phyloP scores from a whole-genome alignment of 2,329 filamentous ascomycete genomes.

The Stagonosporopsis vannaccii region DNA sequence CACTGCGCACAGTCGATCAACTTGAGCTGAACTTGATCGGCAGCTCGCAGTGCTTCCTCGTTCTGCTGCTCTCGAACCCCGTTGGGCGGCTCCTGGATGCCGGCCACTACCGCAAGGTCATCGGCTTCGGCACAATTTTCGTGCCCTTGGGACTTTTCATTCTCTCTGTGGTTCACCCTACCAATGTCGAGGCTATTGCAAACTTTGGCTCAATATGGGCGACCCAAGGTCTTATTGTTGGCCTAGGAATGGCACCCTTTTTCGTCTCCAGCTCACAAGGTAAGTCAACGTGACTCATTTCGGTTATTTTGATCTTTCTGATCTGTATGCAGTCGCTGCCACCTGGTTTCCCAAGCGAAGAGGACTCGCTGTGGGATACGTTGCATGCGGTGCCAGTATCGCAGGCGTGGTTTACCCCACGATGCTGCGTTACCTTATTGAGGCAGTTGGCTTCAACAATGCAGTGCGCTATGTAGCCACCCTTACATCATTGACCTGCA shows the following conservation, averaged over 20 bases:
- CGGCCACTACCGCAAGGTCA: slow-evolving; percentile 51
- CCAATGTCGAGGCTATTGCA: slow-evolving; percentile 43
- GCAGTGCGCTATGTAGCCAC: slow-evolving; percentile 53
- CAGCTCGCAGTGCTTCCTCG: slow-evolving; percentile 56
- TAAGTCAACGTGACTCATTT: slow-evolving; percentile 33
- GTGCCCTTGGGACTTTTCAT: slow-evolving; percentile 55
- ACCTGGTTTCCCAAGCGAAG: slow-evolving; percentile 59
- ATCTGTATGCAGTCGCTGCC: slow-evolving; percentile 52
- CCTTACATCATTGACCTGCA: slow-evolving; percentile 51
- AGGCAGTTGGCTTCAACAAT: slow-evolving; percentile 54
- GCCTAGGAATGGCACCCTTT: slow-evolving; percentile 61
- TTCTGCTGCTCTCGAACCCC: slow-evolving; percentile 55
- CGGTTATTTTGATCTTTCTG: slow-evolving; percentile 6
- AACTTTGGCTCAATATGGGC: slow-evolving; percentile 56
- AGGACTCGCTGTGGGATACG: slow-evolving; percentile 58
- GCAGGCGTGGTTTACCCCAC: slow-evolving; percentile 57
- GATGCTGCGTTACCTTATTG: slow-evolving; percentile 56
- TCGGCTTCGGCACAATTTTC: slow-evolving; percentile 52
- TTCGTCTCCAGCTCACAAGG: slow-evolving; percentile 61
- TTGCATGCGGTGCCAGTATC: slow-evolving; percentile 59
- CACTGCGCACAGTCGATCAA: slow-evolving; percentile 51
- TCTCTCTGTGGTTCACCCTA: slow-evolving; percentile 53
- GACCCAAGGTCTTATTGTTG: slow-evolving; percentile 57
- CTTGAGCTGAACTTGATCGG: slow-evolving; percentile 57
- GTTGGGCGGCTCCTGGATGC: slow-evolving; percentile 60